Evolutionary conservation across 441 rosid genomes (phyloP).

Genomic region (Gossypium laxum): DNA sequence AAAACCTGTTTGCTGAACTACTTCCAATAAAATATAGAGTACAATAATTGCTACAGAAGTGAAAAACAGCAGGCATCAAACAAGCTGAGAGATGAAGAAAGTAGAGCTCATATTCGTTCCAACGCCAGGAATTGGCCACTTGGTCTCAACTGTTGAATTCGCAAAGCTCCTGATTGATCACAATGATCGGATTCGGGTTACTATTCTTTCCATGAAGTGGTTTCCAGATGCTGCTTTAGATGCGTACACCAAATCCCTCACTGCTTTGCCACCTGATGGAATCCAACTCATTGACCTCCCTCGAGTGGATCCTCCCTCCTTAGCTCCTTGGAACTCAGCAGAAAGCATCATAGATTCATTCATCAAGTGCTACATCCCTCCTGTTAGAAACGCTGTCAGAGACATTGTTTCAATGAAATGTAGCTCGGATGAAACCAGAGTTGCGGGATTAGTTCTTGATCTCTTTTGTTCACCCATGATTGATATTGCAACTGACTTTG

Average conservation of each 20-base stretch:
- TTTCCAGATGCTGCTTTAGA: conserved; percentile 19
- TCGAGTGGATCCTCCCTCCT: conserved; percentile 27
- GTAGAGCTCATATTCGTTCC: conserved; percentile 48
- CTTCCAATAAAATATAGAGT: background rate
- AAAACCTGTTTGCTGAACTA: background rate
- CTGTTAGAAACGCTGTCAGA: conserved; percentile 17
- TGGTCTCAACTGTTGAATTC: conserved; percentile 35
- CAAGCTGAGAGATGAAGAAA: conserved; percentile 16
- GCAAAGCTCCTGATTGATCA: conserved; percentile 29
- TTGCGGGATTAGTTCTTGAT: conserved; percentile 31
- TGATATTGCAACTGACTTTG: conserved; percentile 22
- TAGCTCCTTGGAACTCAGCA: conserved; percentile 19
- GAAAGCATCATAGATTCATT: conserved; percentile 20
- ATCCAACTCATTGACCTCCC: conserved; percentile 35
- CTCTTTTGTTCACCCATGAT: conserved; percentile 34
- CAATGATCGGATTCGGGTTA: conserved; percentile 31
- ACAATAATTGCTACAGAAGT: background rate
- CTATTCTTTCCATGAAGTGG: conserved; percentile 34
- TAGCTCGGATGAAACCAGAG: conserved; percentile 14
- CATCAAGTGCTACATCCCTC: conserved; percentile 19
- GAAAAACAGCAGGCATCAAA: background rate
- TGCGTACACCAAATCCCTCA: conserved; percentile 23
- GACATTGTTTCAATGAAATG: conserved; percentile 5
- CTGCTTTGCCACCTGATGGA: conserved; percentile 26
- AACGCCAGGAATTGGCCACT: conserved; percentile 37